Base-by-base conservation (phyloP, 1,284 basidiomycete genomes). In the Lignosus rhinocerotis region DNA sequence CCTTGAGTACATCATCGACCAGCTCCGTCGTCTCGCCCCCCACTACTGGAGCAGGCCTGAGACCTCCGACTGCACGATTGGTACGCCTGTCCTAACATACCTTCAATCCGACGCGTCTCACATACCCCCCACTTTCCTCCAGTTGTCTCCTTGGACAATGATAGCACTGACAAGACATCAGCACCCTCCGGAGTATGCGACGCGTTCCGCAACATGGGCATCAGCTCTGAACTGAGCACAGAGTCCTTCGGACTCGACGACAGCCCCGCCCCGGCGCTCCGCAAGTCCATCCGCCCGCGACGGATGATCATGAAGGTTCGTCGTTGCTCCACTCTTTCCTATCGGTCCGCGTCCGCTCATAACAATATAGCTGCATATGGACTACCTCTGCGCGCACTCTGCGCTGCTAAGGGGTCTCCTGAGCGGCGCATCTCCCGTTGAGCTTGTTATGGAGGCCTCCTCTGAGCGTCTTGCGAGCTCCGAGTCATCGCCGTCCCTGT, bases 301-400 rank as follows among this genome's bases (percentile, higher is more conserved):
- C 81, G 80, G 43, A 78, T 89, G 69, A 80, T 82, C 42, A 76
- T 91, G 66, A 83, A 83, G 70, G 88, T 90, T 60, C 9, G 82
- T 73, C 25, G 14, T 8, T 19, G 0, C 19, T 21, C 11, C n/a
- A 2, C 45, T 48, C 0, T 41, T 1, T 36, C n/a, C n/a, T n/a
- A n/a, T n/a, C 12, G 5, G 21, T 2, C 9, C 19, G 16, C 36
- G 17, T 60, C 54, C 5, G 17, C 45, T 60, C 46, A 66, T 54
- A 41, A 46, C 14, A 33, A 53, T 55, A 31, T 62, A 91, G 90
- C 74, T 92, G 31, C 90, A 92, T 67, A 79, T 83, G 63, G 87
- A 88, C 69, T 88, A 85, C 66, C 78, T 92, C 45, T 83, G 83
- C 12, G 81, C 87, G n/a, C 87, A 90, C 66, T 92, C 90, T 0